Evolutionary conservation across 106 monocot genomes (phyloP).

Genomic region (Alisma plantagoaquatica): DNA sequence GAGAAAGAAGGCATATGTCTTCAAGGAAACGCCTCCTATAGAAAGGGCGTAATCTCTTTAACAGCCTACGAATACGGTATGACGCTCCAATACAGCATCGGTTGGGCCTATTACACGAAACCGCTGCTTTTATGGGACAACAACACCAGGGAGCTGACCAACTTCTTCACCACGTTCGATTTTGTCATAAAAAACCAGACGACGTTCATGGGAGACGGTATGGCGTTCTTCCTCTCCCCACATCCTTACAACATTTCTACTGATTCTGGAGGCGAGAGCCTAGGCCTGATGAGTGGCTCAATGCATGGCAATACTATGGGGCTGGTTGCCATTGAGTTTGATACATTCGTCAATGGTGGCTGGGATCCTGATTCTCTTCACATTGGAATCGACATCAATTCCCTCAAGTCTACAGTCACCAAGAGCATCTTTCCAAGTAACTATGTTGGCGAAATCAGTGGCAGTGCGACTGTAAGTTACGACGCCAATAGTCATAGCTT

Average conservation of each 20-base stretch:
- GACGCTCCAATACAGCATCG: background rate
- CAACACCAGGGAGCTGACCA: background rate
- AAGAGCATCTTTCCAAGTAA: conserved; percentile 15
- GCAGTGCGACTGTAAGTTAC: conserved; percentile 49
- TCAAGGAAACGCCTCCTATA: background rate
- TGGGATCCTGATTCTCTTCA: conserved; percentile 45
- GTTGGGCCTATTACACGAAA: conserved; percentile 8
- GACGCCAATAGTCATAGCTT: conserved; percentile 21
- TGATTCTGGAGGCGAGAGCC: conserved; percentile 22
- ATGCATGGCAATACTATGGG: background rate
- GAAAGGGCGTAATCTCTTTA: background rate
- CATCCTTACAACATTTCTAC: conserved; percentile 22
- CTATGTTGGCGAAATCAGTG: conserved; percentile 17
- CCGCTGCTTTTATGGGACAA: conserved; percentile 9
- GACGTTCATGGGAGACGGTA: conserved; percentile 30
- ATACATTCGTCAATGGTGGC: conserved; percentile 16
- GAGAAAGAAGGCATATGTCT: background rate
- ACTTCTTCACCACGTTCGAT: conserved; percentile 37
- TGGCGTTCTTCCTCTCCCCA: conserved; percentile 67
- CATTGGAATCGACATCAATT: conserved; percentile 50
- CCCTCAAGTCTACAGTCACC: conserved; percentile 22
- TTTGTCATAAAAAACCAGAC: conserved; percentile 42
- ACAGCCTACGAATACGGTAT: background rate
- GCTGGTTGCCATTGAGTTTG: conserved; percentile 62
- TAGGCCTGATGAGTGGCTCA: conserved; percentile 30